phyloP scores from a whole-genome alignment of 2,329 filamentous ascomycete species.

The Fusarium paranaense region DNA sequence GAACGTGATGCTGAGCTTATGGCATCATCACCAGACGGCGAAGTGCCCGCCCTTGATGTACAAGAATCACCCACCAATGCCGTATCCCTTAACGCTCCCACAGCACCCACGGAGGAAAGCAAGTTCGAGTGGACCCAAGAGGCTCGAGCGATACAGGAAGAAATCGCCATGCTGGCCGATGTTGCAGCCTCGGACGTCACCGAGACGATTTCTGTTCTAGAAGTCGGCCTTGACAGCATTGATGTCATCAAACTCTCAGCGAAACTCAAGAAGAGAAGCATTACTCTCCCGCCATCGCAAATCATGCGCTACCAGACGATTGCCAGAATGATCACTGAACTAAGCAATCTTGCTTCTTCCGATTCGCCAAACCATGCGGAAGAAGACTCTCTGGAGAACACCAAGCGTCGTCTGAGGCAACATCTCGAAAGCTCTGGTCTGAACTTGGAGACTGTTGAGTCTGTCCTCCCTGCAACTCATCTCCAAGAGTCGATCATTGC shows the following conservation, averaged over 20 bases:
- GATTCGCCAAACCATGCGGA: not conserved
- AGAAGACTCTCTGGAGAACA: conserved; percentile 26
- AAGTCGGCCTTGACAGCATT: conserved; percentile 91
- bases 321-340: conserved; percentile 60
- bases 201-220: conserved; percentile 75
- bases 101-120: conserved; percentile 49
- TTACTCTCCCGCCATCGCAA: conserved; percentile 76
- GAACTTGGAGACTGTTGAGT: conserved; percentile 59
- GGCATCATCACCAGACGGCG: conserved; percentile 12
- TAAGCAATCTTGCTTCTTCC: not conserved
- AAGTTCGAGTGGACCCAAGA: conserved; percentile 69
- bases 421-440: conserved; percentile 52
- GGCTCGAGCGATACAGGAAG: conserved; percentile 65
- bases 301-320: conserved; percentile 82
- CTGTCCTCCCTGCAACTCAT: conserved; percentile 79
- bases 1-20: conserved; percentile 38
- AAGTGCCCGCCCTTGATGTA: conserved; percentile 10
- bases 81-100: too few species aligned
- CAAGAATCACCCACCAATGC: not conserved
- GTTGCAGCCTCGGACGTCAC: conserved; percentile 63
- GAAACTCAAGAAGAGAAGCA: conserved; percentile 69
- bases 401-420: conserved; percentile 50
- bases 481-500: conserved; percentile 89
- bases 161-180: conserved; percentile 73
- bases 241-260: conserved; percentile 88